These are phyloP conservation scores for Cyanidiococcus yangmingshanensis DNA, from an alignment of 23 red algal genomes.

Conservation along the genomic window DNA sequence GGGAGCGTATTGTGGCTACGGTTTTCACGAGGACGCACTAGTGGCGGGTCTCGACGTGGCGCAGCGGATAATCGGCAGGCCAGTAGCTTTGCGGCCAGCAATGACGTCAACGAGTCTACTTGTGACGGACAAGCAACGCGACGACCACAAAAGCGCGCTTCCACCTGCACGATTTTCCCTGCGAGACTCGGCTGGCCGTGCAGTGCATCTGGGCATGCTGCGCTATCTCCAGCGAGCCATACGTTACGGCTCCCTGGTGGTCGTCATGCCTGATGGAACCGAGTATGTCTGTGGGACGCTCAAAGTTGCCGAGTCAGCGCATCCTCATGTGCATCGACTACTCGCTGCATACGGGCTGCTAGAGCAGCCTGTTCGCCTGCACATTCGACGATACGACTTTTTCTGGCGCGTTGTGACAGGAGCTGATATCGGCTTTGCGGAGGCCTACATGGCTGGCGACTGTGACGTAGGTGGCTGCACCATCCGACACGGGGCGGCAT, in stretches of 20 bases:
- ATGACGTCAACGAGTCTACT: neutral
- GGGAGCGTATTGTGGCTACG: constrained; percentile 82
- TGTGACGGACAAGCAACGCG: neutral
- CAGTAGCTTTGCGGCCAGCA: neutral
- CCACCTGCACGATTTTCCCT: constrained; percentile 1
- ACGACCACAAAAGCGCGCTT: neutral
- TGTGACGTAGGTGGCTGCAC: constrained; percentile 13
- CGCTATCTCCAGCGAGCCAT: neutral
- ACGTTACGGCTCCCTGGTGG: neutral
- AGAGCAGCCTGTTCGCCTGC: neutral
- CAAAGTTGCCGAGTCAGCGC: neutral
- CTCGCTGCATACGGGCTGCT: neutral
- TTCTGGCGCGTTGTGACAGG: constrained; percentile 48
- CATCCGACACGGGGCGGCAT: neutral
- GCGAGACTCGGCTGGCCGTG: neutral
- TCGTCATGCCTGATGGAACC: constrained; percentile 10
- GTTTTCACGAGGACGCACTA: constrained; percentile 93
- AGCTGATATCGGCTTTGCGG: constrained; percentile 87
- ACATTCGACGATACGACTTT: constrained; percentile 24
- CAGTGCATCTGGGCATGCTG: neutral
- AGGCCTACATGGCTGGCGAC: constrained; percentile 77
- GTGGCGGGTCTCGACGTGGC: constrained; percentile 68
- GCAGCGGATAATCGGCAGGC: neutral
- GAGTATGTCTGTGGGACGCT: constrained; percentile 7
- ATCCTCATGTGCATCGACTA: neutral